phyloP scores from a whole-genome alignment of 2,329 filamentous ascomycete genomes.

The Knufia petricola region DNA sequence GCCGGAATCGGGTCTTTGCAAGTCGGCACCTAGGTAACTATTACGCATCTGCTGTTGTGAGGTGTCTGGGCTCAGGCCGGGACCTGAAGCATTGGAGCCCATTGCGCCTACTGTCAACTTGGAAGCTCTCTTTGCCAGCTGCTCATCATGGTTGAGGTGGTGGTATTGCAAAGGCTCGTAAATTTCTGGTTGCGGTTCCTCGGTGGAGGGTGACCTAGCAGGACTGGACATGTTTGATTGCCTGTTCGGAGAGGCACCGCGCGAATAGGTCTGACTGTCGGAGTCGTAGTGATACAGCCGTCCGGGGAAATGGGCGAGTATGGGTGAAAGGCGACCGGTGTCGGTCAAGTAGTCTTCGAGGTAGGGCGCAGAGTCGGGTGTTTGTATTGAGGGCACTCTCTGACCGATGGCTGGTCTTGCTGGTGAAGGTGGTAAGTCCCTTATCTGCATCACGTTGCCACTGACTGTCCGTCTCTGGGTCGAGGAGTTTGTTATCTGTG shows the following conservation, averaged over 20 bases:
- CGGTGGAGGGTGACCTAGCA: not conserved
- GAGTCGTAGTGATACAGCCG: not conserved
- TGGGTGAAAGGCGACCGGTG: slow-evolving; percentile 5
- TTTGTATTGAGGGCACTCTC: slow-evolving; percentile 8
- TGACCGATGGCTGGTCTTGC: not conserved
- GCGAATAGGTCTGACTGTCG: slow-evolving; percentile 3
- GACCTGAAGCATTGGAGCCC: slow-evolving; percentile 38
- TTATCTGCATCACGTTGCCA: slow-evolving; percentile 1
- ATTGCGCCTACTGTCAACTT: slow-evolving; percentile 25
- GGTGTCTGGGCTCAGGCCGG: too few species aligned
- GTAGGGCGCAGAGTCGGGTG: slow-evolving; percentile 14
- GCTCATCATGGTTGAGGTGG: slow-evolving; percentile 36
- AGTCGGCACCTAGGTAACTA: slow-evolving; percentile 45
- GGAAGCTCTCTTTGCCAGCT: slow-evolving; percentile 23
- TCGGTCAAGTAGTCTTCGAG: slow-evolving; percentile 10
- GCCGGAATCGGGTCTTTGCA: slow-evolving; percentile 62
- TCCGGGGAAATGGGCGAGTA: slow-evolving; percentile 6
- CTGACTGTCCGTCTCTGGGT: slow-evolving; percentile 7
- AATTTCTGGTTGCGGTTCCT: slow-evolving; percentile 26
- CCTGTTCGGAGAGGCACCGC: not conserved
- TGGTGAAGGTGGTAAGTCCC: slow-evolving; percentile 2
- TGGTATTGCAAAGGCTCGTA: slow-evolving; percentile 44
- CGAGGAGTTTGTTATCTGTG: slow-evolving; percentile 15
- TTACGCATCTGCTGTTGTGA: slow-evolving; percentile 44
- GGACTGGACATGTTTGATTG: slow-evolving; percentile 9